Conservation (phyloP, 129 eudicot species). For the Calendula officinalis region DNA sequence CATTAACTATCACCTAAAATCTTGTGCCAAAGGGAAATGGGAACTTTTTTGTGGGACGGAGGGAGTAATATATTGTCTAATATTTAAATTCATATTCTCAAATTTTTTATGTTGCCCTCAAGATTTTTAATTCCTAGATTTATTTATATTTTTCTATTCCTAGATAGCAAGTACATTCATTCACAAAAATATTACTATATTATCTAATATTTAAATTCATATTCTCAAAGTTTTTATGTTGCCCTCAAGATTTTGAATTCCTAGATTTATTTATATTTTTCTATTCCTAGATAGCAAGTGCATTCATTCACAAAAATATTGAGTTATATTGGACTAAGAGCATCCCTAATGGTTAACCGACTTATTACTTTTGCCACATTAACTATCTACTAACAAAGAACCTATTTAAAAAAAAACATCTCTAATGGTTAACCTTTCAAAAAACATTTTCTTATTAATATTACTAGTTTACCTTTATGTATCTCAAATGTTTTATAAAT, state of each 20-base stretch:
- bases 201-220: neutral
- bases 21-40: too few relatives aligned
- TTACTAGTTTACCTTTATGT: too few relatives aligned
- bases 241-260: neutral
- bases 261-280: neutral
- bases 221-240: neutral
- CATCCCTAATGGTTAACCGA: too few relatives aligned
- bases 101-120: neutral
- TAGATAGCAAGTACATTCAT: neutral
- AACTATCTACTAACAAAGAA: too few relatives aligned
- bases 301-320: neutral
- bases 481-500: too few relatives aligned
- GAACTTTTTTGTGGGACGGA: too few relatives aligned
- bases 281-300: neutral
- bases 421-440: too few relatives aligned
- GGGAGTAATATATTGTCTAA: neutral
- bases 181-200: neutral
- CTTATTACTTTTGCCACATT: too few relatives aligned
- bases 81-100: neutral
- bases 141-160: too few relatives aligned
- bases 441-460: too few relatives aligned
- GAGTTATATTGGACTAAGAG: constrained; percentile 23
- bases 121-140: neutral
- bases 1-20: too few relatives aligned
- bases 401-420: too few relatives aligned